phyloP scores from a whole-genome alignment of 805 yeast species.

The Hanseniaspora lindneri region DNA sequence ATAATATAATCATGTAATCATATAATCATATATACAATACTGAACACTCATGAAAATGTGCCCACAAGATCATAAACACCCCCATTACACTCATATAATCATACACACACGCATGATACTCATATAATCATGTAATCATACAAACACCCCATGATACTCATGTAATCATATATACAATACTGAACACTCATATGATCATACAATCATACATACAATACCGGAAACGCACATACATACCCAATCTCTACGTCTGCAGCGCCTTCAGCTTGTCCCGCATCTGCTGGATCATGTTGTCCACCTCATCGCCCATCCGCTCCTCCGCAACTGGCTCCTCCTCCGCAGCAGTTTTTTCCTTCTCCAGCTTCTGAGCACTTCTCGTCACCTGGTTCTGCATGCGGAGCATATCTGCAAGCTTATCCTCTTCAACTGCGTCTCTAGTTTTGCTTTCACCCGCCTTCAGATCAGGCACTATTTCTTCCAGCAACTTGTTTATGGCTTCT shows the following conservation, averaged over 20 bases:
- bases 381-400: conserved; percentile 17
- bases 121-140: too few relatives aligned
- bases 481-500: conserved; percentile 54
- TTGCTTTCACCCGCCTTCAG: not conserved
- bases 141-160: too few relatives aligned
- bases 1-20: too few relatives aligned
- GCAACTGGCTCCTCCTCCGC: conserved; percentile 31
- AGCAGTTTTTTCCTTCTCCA: conserved; percentile 22
- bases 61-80: too few relatives aligned
- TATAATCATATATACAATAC: too few relatives aligned
- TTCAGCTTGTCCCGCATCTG: conserved; percentile 82
- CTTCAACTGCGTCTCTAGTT: conserved; percentile 29
- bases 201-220: too few relatives aligned
- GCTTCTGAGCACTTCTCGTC: not conserved
- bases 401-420: conserved; percentile 28
- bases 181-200: not conserved
- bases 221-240: too few relatives aligned
- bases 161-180: too few relatives aligned
- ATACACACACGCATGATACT: too few relatives aligned
- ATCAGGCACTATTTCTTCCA: conserved; percentile 32
- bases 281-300: conserved; percentile 60
- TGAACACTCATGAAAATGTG: too few relatives aligned
- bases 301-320: conserved; percentile 41
- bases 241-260: conserved; percentile 55
- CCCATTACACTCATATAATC: too few relatives aligned